Conservation (phyloP, 1,139 yeast genomes). For the Suhomyces bokatorum region DNA sequence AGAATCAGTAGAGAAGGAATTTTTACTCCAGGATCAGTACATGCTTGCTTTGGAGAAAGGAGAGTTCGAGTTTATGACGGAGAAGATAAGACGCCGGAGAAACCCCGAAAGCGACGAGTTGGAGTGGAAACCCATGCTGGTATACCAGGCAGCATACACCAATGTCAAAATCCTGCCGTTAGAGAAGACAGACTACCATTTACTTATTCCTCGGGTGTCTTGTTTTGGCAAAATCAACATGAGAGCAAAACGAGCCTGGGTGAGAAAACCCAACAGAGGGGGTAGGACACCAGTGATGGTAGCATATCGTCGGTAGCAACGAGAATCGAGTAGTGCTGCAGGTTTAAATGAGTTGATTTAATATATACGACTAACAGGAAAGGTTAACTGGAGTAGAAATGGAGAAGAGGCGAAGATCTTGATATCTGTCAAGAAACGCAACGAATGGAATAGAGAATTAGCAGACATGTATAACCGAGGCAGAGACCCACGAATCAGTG, state of each 20-base stretch:
- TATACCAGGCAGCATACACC: conserved; percentile 38
- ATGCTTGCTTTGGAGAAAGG: conserved; percentile 3
- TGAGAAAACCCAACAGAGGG: conserved; percentile 21
- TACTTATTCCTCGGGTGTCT: conserved; percentile 28
- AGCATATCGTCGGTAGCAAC: not conserved
- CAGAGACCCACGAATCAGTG: no score
- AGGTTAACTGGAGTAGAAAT: no score
- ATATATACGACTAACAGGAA: no score
- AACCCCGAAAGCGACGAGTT: conserved; percentile 24
- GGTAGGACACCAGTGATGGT: not conserved
- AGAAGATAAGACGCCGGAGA: conserved; percentile 18
- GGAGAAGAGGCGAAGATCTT: no score
- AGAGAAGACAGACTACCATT: conserved; percentile 27
- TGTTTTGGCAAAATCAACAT: conserved; percentile 44
- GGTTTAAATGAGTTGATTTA: no score
- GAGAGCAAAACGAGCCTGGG: conserved; percentile 41
- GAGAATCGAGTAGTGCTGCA: no score
- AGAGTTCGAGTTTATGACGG: not conserved
- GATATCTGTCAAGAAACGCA: no score
- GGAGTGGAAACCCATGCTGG: conserved; percentile 39
- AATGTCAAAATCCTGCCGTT: conserved; percentile 26
- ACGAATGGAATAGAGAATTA: no score
- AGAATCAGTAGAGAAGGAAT: conserved; percentile 12
- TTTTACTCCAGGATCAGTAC: conserved; percentile 15
- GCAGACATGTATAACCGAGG: no score